phyloP scores from a whole-genome alignment of 2,329 filamentous ascomycete species.

The Claviceps purpurea region DNA sequence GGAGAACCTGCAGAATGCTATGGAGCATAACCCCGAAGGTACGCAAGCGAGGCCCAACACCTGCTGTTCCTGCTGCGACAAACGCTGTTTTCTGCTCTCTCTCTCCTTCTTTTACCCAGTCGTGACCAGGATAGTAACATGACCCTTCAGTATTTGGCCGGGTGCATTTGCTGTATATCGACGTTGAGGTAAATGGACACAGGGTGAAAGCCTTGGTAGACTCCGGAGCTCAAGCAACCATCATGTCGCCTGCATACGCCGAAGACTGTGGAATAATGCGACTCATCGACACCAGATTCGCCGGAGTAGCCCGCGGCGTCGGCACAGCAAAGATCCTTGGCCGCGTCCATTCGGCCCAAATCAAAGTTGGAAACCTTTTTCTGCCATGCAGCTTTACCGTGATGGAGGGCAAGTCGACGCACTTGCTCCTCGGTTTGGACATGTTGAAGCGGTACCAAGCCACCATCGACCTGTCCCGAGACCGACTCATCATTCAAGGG shows the following conservation, averaged over 20 bases:
- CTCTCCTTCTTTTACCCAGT: background rate
- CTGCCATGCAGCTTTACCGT: constrained; percentile 94
- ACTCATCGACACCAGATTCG: constrained; percentile 82
- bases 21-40: constrained; percentile 97
- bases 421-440: constrained; percentile 82
- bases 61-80: background rate
- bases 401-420: constrained; percentile 97
- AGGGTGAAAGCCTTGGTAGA: constrained; percentile 94
- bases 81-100: background rate
- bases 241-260: constrained; percentile 93
- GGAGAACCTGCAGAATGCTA: constrained; percentile 90
- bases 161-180: constrained; percentile 92
- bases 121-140: constrained; percentile 2
- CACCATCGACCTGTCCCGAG: constrained; percentile 73
- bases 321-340: constrained; percentile 91
- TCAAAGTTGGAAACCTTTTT: constrained; percentile 79
- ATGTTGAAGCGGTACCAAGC: constrained; percentile 97
- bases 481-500: constrained; percentile 76
- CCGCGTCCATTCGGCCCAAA: constrained; percentile 86
- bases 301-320: constrained; percentile 83
- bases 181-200: constrained; percentile 86
- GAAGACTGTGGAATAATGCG: constrained; percentile 93
- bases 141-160: constrained; percentile 66
- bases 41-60: constrained; percentile 14
- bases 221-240: constrained; percentile 92